Evolutionary conservation across 768 basidiomycete genomes (phyloP).

Genomic region (Lactarius deliciosus): DNA sequence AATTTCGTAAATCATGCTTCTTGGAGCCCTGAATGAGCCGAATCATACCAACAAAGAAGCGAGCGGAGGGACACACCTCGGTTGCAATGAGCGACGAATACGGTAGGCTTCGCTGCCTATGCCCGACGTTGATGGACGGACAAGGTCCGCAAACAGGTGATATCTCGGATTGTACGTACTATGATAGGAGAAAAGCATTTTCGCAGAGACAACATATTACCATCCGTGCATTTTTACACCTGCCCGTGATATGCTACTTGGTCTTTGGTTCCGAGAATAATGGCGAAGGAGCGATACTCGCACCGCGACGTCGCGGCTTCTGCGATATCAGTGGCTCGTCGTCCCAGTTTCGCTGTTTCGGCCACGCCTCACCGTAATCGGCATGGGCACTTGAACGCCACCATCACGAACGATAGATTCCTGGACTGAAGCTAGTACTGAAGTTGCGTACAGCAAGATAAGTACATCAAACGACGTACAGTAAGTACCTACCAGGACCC

Average conservation of each 20-base stretch:
- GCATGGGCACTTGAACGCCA: slow-evolving; percentile 9
- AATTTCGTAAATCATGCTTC: neutral
- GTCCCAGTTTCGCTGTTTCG: slow-evolving; percentile 2
- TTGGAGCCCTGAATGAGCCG: neutral
- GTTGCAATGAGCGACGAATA: neutral
- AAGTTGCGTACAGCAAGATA: neutral
- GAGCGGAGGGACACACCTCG: neutral
- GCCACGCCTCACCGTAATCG: slow-evolving; percentile 14
- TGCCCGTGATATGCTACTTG: neutral
- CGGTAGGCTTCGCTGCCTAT: neutral
- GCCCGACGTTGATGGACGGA: neutral
- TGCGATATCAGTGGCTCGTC: neutral
- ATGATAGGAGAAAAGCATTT: neutral
- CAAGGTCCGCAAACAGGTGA: neutral
- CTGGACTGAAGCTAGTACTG: too few species aligned
- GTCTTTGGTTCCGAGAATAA: slow-evolving; percentile 8
- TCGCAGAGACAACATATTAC: neutral
- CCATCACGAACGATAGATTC: slow-evolving; percentile 3
- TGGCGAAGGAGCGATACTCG: slow-evolving; percentile 4
- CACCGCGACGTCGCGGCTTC: slow-evolving; percentile 3
- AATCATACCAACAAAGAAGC: neutral
- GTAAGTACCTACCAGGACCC: neutral
- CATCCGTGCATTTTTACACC: neutral
- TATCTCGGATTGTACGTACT: neutral
- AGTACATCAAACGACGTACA: neutral